phyloP scores from a whole-genome alignment of 768 basidiomycete genomes.

The Phaeotremella fagi region DNA sequence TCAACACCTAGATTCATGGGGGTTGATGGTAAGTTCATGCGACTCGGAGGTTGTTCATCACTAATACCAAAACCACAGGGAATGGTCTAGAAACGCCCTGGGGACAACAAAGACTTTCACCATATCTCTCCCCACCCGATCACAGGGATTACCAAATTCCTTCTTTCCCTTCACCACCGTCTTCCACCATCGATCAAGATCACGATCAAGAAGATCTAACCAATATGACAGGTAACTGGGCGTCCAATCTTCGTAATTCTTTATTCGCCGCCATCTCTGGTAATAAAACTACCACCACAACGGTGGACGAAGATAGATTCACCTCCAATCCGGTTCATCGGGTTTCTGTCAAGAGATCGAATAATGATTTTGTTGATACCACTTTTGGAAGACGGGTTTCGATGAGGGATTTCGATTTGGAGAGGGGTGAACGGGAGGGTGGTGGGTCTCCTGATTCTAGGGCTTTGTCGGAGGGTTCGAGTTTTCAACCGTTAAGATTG shows the following conservation, averaged over 20 bases:
- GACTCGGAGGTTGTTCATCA: not conserved
- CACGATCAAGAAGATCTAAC: conserved; percentile 10
- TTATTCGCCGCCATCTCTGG: conserved; percentile 36
- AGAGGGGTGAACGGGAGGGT: not conserved
- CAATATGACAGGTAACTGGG: conserved; percentile 31
- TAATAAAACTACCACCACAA: conserved; percentile 2
- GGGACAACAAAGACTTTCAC: not conserved
- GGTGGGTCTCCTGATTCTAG: not conserved
- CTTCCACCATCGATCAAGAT: too few species aligned
- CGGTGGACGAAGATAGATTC: conserved; percentile 18
- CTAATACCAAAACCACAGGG: not conserved
- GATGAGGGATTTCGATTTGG: conserved; percentile 7
- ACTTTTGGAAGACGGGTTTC: not conserved
- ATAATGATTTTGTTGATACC: not conserved
- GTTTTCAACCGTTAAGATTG: not conserved
- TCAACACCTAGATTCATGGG: conserved; percentile 26
- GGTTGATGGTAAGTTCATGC: conserved; percentile 23
- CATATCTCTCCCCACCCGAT: conserved; percentile 10
- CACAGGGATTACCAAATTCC: conserved; percentile 2
- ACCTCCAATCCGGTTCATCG: conserved; percentile 26
- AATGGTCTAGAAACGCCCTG: conserved; percentile 7
- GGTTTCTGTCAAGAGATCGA: not conserved
- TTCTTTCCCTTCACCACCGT: conserved; percentile 11
- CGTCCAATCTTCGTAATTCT: conserved; percentile 30
- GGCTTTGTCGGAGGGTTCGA: not conserved